A percentile compares a stretch with the other conserved stretches of the same genome.
phyloP scores from a whole-genome alignment of 2,329 filamentous ascomycete species.

The Calonectria honghensis region DNA sequence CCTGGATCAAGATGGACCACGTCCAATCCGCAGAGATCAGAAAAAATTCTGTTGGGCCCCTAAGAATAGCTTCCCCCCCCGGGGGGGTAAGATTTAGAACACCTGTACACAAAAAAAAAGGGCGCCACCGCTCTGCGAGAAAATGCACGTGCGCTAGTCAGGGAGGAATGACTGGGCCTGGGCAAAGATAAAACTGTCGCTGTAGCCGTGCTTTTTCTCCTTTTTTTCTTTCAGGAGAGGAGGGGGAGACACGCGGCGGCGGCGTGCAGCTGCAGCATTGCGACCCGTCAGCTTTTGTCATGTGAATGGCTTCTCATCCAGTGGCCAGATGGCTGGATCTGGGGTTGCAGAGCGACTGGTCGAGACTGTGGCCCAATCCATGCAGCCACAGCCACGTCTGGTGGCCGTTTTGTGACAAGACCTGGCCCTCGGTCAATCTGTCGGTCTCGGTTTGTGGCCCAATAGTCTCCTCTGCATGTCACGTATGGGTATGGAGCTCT shows the following conservation, averaged over 20 bases:
- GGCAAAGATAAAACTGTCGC: background rate
- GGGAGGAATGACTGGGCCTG: background rate
- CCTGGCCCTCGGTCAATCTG: background rate
- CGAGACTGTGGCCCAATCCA: background rate
- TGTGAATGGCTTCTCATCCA: background rate
- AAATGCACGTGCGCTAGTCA: background rate
- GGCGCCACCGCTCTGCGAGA: background rate
- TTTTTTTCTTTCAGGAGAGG: background rate
- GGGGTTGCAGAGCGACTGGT: background rate
- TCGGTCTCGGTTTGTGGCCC: background rate
- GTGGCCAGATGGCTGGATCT: background rate
- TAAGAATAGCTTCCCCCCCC: background rate
- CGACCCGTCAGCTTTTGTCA: background rate
- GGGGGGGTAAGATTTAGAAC: conserved; percentile 3
- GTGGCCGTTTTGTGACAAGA: conserved; percentile 10
- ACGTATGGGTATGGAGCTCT: background rate
- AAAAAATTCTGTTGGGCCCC: conserved; percentile 16
- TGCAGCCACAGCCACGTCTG: conserved; percentile 22
- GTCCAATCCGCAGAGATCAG: background rate
- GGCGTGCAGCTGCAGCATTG: background rate
- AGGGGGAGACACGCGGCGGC: background rate
- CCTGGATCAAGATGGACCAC: conserved; percentile 16
- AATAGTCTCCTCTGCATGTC: background rate
- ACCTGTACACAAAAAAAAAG: background rate
- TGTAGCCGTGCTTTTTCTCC: background rate